These are phyloP conservation scores for Persicaria maculosa DNA, from an alignment of 148 eudicot genomes.

Conservation along the genomic window DNA sequence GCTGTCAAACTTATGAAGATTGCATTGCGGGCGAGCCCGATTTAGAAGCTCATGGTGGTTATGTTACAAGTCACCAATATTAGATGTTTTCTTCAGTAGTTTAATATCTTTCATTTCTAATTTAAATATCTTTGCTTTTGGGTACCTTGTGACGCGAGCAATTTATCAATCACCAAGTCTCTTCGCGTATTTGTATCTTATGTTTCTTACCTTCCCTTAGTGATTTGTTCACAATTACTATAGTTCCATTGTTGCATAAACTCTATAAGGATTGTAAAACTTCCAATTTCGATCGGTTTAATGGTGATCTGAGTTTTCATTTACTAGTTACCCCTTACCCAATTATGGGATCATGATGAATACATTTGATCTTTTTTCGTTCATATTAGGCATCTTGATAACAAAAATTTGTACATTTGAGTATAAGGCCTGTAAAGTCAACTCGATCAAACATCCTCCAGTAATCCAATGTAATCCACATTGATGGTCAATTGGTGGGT, in stretches of 20 bases:
- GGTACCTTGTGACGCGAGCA: slow-evolving; percentile 8
- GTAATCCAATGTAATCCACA: too few species aligned
- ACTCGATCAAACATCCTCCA: too few species aligned
- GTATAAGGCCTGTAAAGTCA: too few species aligned
- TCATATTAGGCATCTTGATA: too few species aligned
- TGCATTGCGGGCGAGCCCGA: slow-evolving; percentile 99
- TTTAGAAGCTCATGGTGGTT: slow-evolving; percentile 99
- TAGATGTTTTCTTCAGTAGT: neutral
- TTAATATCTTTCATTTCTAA: neutral
- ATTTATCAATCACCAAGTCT: neutral
- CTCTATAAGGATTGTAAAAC: neutral
- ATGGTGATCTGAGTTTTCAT: too few species aligned
- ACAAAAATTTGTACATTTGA: too few species aligned
- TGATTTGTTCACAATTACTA: neutral
- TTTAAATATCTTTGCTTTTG: neutral
- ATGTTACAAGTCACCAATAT: slow-evolving; percentile 29
- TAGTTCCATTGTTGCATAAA: neutral
- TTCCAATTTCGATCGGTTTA: neutral
- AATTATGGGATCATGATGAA: too few species aligned
- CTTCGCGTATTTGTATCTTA: neutral
- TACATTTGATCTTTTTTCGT: too few species aligned
- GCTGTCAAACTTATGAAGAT: slow-evolving; percentile 98
- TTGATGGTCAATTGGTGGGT: too few species aligned
- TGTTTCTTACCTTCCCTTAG: neutral
- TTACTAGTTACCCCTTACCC: too few species aligned